phyloP scores from a whole-genome alignment of 352 stramenopile genomes.

The Pythium dissotocum region DNA sequence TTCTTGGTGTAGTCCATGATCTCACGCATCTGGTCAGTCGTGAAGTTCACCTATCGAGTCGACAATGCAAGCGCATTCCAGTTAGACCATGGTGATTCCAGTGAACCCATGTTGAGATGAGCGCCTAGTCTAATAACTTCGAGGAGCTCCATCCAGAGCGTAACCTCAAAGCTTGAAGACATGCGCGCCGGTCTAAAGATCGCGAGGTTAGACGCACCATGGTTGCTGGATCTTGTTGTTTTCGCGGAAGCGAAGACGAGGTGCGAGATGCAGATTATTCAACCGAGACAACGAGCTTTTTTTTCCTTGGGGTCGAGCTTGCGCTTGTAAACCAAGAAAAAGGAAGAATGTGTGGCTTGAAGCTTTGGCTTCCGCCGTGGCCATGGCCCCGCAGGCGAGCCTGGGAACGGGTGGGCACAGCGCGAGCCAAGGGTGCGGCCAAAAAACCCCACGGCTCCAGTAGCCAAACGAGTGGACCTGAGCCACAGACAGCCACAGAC shows the following conservation, averaged over 20 bases:
- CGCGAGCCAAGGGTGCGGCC: constrained; percentile 11
- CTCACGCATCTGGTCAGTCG: constrained; percentile 98
- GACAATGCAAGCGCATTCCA: background rate
- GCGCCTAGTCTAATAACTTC: background rate
- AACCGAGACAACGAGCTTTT: constrained; percentile 20
- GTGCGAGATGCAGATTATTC: constrained; percentile 8
- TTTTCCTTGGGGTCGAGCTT: constrained; percentile 22
- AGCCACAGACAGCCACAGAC: constrained; percentile 11
- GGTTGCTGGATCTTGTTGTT: constrained; percentile 29
- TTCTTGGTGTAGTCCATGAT: constrained; percentile 99
- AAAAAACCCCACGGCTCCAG: constrained; percentile 30
- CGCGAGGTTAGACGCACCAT: constrained; percentile 24
- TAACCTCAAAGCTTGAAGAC: background rate
- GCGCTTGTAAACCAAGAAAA: constrained; percentile 34
- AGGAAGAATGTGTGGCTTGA: constrained; percentile 34
- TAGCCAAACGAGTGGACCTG: constrained; percentile 33
- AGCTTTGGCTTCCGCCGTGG: constrained; percentile 4
- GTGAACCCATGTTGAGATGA: background rate
- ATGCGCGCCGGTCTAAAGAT: background rate
- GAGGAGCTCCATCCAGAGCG: constrained; percentile 3
- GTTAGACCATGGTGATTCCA: background rate
- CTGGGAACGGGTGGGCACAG: constrained; percentile 17
- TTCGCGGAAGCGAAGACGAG: constrained; percentile 21
- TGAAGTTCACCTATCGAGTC: constrained; percentile 97
- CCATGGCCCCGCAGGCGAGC: background rate